Evolutionary conservation across 2,329 filamentous ascomycete genomes (phyloP).

Genomic region (Ceratocystis lukuohia): DNA sequence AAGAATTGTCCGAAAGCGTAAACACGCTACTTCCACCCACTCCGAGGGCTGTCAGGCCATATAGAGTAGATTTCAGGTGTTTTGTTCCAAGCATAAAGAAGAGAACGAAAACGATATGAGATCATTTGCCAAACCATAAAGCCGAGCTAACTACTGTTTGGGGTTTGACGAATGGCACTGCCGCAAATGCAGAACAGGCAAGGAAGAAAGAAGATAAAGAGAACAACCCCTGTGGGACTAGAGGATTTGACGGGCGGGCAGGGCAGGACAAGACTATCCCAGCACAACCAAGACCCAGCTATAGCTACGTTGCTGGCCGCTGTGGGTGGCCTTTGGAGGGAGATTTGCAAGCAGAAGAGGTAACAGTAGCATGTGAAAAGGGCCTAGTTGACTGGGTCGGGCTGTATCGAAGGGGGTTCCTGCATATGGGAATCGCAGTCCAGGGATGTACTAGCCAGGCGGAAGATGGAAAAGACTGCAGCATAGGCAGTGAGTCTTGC

Average conservation of each 20-base stretch:
- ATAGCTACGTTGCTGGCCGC: neutral
- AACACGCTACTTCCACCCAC: too few relatives aligned
- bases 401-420: too few relatives aligned
- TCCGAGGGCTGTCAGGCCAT: neutral
- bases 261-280: neutral
- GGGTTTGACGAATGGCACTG: neutral
- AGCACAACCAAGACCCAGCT: neutral
- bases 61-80: too few relatives aligned
- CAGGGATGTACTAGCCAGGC: neutral
- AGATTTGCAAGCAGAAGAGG: too few relatives aligned
- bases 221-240: neutral
- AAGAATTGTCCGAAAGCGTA: too few relatives aligned
- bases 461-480: neutral
- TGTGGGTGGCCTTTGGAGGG: too few relatives aligned
- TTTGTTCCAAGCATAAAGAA: neutral
- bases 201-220: neutral
- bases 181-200: neutral
- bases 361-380: neutral
- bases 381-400: neutral
- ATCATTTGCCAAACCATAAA: neutral
- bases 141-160: neutral
- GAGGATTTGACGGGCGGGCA: constrained; percentile 7
- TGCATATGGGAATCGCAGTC: too few relatives aligned
- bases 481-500: too few relatives aligned
- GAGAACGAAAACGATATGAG: constrained; percentile 4